Base-by-base conservation (phyloP, 345 rosid genomes). In the Pseudoturritis turrita region DNA sequence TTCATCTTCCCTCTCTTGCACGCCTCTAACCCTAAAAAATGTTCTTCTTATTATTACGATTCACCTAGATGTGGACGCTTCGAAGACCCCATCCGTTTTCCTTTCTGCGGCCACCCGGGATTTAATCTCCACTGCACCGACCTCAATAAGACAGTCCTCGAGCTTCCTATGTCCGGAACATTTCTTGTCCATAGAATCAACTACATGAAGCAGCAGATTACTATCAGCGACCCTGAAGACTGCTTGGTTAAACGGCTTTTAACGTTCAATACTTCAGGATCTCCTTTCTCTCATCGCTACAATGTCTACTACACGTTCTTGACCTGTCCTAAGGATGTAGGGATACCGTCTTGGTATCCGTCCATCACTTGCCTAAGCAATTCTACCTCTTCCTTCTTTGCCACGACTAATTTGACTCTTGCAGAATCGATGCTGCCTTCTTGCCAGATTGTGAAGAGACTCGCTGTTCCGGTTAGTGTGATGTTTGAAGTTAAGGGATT, bases 71-170 rank as follows among this genome's bases (percentile, higher is more conserved):
- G 93, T 69, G 74, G 60, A 62, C 29, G 4, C 35, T 47, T 56
- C 54, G 51, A 35, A 33, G 31, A 76, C 54, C 58, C 79, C 2
- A 69, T 86, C 21, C 85, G 84, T 37, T 92, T 89, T 72, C 98
- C 96, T 14, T 92, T 92, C 71, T 58, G 96, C 12, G 85, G 84
- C 10, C 79, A 75, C 62, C 79, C 86, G 1, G 92, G 85, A 17
- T 89, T 89, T 73, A 39, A 72, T 65, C 81, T 89, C 0, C 51
- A 62, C 0, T 89, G 95, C 83, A 65, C 41, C 13, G 47, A 77
- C 19, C 43, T 71, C 52, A 50, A 39, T 14, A 21, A 11, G 40
- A 80, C 87, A 29, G 64, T 63, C 40, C 64, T 92, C 2, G 68
- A 67, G 3, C 88, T 89, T 66, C 95, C 90, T 3, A 14, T 40